Conservation (phyloP, 352 stramenopile genomes). For the Globisporangium ultimum region DNA sequence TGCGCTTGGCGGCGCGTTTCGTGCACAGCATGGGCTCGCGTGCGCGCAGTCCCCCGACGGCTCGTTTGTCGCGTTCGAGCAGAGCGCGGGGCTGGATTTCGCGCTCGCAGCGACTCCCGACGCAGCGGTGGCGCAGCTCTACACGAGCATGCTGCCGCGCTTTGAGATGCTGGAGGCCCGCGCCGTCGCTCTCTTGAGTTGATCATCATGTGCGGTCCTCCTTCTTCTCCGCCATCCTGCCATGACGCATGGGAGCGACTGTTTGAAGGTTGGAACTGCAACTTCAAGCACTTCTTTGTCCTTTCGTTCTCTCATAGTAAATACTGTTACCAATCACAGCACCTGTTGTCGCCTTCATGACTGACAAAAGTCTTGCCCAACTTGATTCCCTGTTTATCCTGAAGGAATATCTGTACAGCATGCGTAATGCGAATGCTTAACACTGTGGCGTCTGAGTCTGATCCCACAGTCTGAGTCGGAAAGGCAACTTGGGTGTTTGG, state of each 20-base stretch:
- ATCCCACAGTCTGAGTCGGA: background rate
- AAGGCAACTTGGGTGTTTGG: background rate
- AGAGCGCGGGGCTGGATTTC: slow-evolving; percentile 34
- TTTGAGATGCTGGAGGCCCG: slow-evolving; percentile 40
- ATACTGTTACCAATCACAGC: no score
- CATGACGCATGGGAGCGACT: no score
- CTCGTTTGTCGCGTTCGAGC: slow-evolving; percentile 35
- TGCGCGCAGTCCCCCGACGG: slow-evolving; percentile 10
- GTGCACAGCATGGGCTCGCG: slow-evolving; percentile 37
- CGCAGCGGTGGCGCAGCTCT: slow-evolving; percentile 20
- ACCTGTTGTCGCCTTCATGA: no score
- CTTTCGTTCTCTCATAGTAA: no score
- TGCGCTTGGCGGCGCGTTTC: slow-evolving; percentile 48
- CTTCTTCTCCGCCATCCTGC: no score
- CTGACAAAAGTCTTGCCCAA: no score
- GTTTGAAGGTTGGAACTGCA: no score
- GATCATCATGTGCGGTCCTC: background rate
- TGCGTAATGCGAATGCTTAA: no score
- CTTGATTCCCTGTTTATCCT: no score
- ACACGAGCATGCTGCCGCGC: slow-evolving; percentile 28
- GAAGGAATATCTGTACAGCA: no score
- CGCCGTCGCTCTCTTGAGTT: slow-evolving; percentile 23
- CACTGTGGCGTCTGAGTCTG: slow-evolving; percentile 4
- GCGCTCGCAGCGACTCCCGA: slow-evolving; percentile 31
- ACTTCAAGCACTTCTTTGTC: no score